Evolutionary conservation across 2,329 filamentous ascomycete genomes (phyloP).

Genomic region (Pyrenophora seminiperda): DNA sequence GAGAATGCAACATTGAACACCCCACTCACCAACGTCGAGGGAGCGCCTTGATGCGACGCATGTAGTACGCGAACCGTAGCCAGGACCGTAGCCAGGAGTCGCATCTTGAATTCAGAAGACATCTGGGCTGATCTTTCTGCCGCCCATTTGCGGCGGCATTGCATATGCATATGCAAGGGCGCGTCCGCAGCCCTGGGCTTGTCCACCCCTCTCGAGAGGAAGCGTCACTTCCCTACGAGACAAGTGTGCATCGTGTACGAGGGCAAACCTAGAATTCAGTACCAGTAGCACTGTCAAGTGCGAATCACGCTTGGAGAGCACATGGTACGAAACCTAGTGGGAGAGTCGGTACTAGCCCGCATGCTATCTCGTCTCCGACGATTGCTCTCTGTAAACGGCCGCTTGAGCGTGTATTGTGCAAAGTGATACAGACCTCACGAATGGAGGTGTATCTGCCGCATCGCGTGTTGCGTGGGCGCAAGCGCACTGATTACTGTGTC

Average conservation of each 20-base stretch:
- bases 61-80: constrained; percentile 22
- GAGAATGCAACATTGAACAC: constrained; percentile 15
- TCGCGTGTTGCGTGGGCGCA: constrained; percentile 42
- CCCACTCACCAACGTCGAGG: constrained; percentile 18
- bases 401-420: constrained; percentile 22
- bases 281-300: constrained; percentile 6
- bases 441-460: constrained; percentile 33
- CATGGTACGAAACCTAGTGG: constrained; percentile 21
- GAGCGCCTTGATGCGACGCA: constrained; percentile 18
- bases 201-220: constrained; percentile 14
- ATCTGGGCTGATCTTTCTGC: constrained; percentile 3
- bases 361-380: constrained; percentile 16
- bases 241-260: constrained; percentile 16
- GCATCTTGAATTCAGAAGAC: constrained; percentile 3
- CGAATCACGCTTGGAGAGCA: constrained; percentile 17
- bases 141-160: constrained; percentile 24
- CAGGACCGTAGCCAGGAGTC: constrained; percentile 23
- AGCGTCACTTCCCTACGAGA: constrained; percentile 26
- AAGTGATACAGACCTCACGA: constrained; percentile 36
- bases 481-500: constrained; percentile 35
- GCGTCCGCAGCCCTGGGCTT: constrained; percentile 18
- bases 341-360: constrained; percentile 25
- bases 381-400: constrained; percentile 25
- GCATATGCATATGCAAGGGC: constrained; percentile 33
- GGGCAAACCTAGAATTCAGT: neutral